Conservation (phyloP, 2,329 filamentous ascomycete species). For the Myotisia sp. region DNA sequence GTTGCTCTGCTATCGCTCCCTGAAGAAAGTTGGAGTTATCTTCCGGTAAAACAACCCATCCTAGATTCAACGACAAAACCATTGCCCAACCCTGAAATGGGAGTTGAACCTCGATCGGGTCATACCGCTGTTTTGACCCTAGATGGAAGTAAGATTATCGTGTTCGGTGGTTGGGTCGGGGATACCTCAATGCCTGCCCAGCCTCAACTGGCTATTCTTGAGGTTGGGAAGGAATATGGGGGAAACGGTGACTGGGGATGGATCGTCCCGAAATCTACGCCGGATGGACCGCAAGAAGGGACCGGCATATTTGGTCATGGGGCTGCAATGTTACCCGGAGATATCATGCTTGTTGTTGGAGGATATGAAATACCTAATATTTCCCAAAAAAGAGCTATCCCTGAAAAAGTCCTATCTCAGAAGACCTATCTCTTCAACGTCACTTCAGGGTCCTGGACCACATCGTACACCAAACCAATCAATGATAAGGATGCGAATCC, state of each 20-base stretch:
- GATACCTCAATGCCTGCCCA: constrained; percentile 59
- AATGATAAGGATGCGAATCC: constrained; percentile 13
- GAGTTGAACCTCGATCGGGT: constrained; percentile 68
- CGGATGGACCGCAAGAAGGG: constrained; percentile 27
- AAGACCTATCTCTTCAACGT: constrained; percentile 46
- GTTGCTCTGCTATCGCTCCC: constrained; percentile 77
- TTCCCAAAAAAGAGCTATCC: constrained; percentile 24
- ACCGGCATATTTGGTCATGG: constrained; percentile 48
- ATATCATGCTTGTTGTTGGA: constrained; percentile 47
- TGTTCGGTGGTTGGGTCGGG: constrained; percentile 88
- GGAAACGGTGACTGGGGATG: constrained; percentile 32
- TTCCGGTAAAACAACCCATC: constrained; percentile 44
- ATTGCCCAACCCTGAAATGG: constrained; percentile 33
- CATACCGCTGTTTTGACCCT: constrained; percentile 71
- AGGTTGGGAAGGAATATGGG: constrained; percentile 61
- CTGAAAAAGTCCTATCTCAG: constrained; percentile 25
- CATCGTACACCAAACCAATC: constrained; percentile 40
- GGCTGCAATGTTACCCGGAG: constrained; percentile 46
- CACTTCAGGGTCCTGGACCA: constrained; percentile 45
- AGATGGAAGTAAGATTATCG: constrained; percentile 61
- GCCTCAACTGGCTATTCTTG: constrained; percentile 65
- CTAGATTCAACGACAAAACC: constrained; percentile 40
- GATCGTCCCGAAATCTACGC: constrained; percentile 26
- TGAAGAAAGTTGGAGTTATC: constrained; percentile 72
- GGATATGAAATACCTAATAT: constrained; percentile 39